Evolutionary conservation across 805 yeast genomes (phyloP).

Genomic region (Metschnikowia lochheadii): DNA sequence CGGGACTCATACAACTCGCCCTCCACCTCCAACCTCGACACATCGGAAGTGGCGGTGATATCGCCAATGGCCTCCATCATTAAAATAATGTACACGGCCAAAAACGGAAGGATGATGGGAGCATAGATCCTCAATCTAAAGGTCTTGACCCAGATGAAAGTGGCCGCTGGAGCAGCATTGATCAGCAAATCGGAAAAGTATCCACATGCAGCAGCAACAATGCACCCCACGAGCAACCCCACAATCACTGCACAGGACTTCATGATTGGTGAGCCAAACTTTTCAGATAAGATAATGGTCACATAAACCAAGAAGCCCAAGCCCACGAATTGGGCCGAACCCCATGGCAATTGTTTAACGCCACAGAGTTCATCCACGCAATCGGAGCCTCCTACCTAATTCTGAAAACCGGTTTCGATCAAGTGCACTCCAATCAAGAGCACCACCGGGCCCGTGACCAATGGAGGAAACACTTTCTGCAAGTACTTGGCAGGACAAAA

Average conservation of each 20-base stretch:
- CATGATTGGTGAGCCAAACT: slow-evolving; percentile 91
- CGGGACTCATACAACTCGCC: slow-evolving; percentile 83
- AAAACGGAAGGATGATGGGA: slow-evolving; percentile 77
- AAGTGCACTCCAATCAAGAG: slow-evolving; percentile 11
- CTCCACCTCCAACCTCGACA: slow-evolving; percentile 76
- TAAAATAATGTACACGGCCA: slow-evolving; percentile 74
- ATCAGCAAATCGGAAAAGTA: slow-evolving; percentile 61
- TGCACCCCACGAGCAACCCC: slow-evolving; percentile 82
- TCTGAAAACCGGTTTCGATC: slow-evolving; percentile 10
- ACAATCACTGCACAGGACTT: slow-evolving; percentile 87
- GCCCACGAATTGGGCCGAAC: slow-evolving; percentile 82
- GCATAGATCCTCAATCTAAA: slow-evolving; percentile 73
- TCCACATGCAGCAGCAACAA: slow-evolving; percentile 86
- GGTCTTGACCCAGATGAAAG: slow-evolving; percentile 84
- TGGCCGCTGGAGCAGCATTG: slow-evolving; percentile 75
- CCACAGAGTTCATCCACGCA: slow-evolving; percentile 11
- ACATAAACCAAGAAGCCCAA: slow-evolving; percentile 78
- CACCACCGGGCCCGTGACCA: slow-evolving; percentile 14
- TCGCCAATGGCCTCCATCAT: slow-evolving; percentile 96
- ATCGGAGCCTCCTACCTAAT: slow-evolving; percentile 13
- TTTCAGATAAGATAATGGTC: slow-evolving; percentile 69
- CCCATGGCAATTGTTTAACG: slow-evolving; percentile 52
- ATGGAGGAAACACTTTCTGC: slow-evolving; percentile 10
- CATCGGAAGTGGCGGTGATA: slow-evolving; percentile 89
- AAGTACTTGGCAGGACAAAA: slow-evolving; percentile 9